phyloP scores from a whole-genome alignment of 2,329 filamentous ascomycete genomes.

The Fusarium papillatum region DNA sequence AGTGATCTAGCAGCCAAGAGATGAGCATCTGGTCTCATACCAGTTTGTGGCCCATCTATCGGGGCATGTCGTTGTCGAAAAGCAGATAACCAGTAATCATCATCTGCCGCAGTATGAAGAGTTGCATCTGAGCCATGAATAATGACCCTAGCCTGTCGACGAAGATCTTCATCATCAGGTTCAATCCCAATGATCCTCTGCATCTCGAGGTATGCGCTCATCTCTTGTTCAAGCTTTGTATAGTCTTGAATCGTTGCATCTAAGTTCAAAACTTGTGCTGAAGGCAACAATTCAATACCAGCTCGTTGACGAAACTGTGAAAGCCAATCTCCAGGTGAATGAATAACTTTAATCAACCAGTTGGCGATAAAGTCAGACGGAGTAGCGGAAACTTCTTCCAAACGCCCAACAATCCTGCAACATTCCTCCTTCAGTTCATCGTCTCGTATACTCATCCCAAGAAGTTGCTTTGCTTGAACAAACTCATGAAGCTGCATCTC shows the following conservation, averaged over 20 bases:
- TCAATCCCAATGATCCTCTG: constrained; percentile 35
- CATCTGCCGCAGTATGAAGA: constrained; percentile 38
- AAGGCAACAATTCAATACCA: constrained; percentile 11
- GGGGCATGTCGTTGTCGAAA: constrained; percentile 40
- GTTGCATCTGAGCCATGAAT: constrained; percentile 34
- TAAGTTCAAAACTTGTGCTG: background rate
- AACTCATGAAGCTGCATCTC: constrained; percentile 41
- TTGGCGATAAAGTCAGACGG: constrained; percentile 42
- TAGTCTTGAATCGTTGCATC: constrained; percentile 39
- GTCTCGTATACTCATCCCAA: constrained; percentile 21
- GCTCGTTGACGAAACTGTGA: constrained; percentile 31
- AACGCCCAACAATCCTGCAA: constrained; percentile 29
- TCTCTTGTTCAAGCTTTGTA: constrained; percentile 31
- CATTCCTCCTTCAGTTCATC: constrained; percentile 39
- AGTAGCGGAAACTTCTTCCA: constrained; percentile 36
- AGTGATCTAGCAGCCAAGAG: constrained; percentile 21
- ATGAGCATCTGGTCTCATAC: constrained; percentile 3
- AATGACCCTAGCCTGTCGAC: constrained; percentile 34
- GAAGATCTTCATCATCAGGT: constrained; percentile 32
- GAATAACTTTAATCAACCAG: constrained; percentile 39
- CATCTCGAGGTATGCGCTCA: constrained; percentile 27
- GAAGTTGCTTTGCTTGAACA: constrained; percentile 23
- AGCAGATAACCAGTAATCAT: constrained; percentile 38
- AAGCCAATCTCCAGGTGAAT: constrained; percentile 37
- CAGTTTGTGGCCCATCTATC: constrained; percentile 11